Conservation (phyloP, 192 early-diverging fungal genomes). For the Linnemannia zychae region DNA sequence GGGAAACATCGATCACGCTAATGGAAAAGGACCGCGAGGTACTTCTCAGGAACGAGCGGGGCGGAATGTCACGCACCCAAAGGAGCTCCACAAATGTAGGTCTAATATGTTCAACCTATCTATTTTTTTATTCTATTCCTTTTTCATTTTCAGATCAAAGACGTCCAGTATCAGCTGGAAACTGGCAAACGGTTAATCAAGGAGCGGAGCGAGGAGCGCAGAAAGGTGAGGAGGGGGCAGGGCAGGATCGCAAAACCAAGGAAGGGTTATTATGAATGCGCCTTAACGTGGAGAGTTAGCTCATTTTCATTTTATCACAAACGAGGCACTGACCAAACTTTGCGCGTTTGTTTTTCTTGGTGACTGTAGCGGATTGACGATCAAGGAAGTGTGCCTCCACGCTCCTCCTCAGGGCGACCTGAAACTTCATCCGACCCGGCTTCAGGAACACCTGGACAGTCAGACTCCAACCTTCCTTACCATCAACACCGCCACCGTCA, state of each 20-base stretch:
- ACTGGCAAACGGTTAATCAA: constrained; percentile 29
- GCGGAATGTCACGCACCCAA: neutral
- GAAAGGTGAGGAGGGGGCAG: constrained; percentile 28
- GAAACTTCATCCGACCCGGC: constrained; percentile 1
- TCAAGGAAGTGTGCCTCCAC: neutral
- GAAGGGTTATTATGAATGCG: neutral
- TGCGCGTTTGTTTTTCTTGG: neutral
- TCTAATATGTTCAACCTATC: neutral
- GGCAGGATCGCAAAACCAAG: neutral
- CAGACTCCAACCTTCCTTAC: neutral
- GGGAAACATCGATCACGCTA: constrained; percentile 13
- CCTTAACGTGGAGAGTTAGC: neutral
- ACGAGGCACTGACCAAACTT: neutral
- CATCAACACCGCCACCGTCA: constrained; percentile 47
- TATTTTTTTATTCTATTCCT: neutral
- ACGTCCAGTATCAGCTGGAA: constrained; percentile 35
- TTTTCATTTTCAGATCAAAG: constrained; percentile 18
- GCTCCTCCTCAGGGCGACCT: neutral
- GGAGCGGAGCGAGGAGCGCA: constrained; percentile 32
- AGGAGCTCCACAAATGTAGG: neutral
- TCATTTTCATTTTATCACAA: neutral
- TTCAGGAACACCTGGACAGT: neutral
- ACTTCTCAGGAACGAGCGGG: neutral
- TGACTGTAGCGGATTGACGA: constrained; percentile 19
- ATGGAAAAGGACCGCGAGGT: constrained; percentile 49